Base-by-base conservation (phyloP, 1,284 basidiomycete species). In the Trichosporon inkin region DNA sequence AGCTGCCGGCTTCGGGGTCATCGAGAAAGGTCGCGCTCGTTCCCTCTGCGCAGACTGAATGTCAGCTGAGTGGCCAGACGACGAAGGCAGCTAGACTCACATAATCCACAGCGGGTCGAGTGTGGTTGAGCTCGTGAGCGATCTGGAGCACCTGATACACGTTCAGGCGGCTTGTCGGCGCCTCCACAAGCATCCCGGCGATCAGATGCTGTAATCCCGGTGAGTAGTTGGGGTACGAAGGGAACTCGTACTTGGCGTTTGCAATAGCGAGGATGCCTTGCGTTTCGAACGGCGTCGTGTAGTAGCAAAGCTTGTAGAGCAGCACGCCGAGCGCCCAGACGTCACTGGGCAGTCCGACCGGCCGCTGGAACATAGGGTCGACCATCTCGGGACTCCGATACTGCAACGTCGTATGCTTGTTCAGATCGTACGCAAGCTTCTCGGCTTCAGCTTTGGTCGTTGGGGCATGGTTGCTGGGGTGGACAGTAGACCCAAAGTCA, bases 331-430 rank as follows among this genome's bases (percentile, higher is more conserved):
- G 80, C 0, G 88, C 88, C 88, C 88, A 89, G 1, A 89, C 84
- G 69, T 89, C 87, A 57, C 91, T 73, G 13, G 77, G 76, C 14
- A 79, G 60, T 6, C 77, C 77, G 2, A 79, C 75, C 3, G 77
- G 70, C 59, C 70, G 63, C 1, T 76, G 76, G 17, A 79, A 59
- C 69, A 79, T 72, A 7, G 77, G 77, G 57, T 99, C 95, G 32
- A 99, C 89, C 92, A 99, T 97, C 78, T 99, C 96, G 2, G 96
- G 96, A 38, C 95, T 92, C 41, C 96, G 83, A 72, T 97, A 98
- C 75, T 96, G 94, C 62, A 97, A 81, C 1, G 94, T 98, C 2
- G 94, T 98, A 74, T 95, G 89, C 68, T 88, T 85, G 74, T 97
- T 96, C 52, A 99, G 83, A 76, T 99, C 95, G 24, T 88, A 84